Evolutionary conservation across 78 protist genomes (phyloP).

Genomic region (Ministeria vibrans): DNA sequence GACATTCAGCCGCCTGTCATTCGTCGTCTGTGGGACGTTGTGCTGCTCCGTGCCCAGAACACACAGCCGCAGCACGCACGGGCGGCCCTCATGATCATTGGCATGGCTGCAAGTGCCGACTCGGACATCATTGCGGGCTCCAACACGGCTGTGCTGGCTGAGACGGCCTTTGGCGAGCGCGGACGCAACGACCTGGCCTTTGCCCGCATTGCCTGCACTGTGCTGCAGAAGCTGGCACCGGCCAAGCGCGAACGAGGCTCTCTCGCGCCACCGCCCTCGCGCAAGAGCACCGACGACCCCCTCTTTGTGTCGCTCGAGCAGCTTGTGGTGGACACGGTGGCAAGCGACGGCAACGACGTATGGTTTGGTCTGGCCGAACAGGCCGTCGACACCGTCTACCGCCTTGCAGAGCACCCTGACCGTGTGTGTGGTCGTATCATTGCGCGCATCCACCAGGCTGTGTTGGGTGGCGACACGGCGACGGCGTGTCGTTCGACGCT

Average conservation of each 20-base stretch:
- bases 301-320: conserved; percentile 15
- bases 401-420: conserved; percentile 46
- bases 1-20: conserved; percentile 5
- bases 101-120: not conserved
- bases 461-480: not conserved
- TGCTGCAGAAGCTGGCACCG: not conserved
- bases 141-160: not conserved
- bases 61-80: not conserved
- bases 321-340: not conserved
- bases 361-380: conserved; percentile 54
- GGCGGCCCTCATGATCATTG: not conserved
- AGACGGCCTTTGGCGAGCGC: not conserved
- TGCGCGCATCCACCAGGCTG: not conserved
- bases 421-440: not conserved
- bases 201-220: not conserved
- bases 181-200: not conserved
- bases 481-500: not conserved
- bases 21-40: conserved; percentile 56
- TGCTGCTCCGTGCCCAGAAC: not conserved
- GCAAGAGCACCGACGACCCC: conserved; percentile 7
- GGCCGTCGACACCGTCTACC: conserved; percentile 41
- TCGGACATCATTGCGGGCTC: not conserved
- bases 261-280: not conserved
- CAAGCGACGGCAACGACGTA: not conserved
- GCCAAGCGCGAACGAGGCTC: not conserved